phyloP scores from a whole-genome alignment of 1,284 basidiomycete genomes.

The Ustilago curta region DNA sequence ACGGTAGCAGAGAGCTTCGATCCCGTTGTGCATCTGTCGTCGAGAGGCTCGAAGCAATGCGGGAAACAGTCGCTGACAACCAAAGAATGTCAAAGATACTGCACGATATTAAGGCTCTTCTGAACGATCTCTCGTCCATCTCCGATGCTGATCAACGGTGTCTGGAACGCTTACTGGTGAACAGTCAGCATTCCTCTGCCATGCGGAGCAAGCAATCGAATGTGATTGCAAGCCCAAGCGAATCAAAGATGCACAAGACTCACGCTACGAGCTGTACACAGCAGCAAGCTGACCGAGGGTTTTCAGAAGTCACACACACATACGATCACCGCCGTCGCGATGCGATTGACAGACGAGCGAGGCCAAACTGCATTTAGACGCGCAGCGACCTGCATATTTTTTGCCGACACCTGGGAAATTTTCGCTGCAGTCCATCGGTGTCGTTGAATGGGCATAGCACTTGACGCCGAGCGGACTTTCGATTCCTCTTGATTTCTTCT shows the following conservation, averaged over 20 bases:
- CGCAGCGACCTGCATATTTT: slow-evolving; percentile 34
- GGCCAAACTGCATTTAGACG: slow-evolving; percentile 15
- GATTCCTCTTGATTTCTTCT: slow-evolving; percentile 1
- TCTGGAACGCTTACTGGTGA: not conserved
- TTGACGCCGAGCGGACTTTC: slow-evolving; percentile 32
- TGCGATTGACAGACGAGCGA: not conserved
- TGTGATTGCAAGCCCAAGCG: too few species aligned
- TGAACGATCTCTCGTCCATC: not conserved
- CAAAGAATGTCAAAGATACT: not conserved
- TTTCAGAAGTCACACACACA: not conserved
- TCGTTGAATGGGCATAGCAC: not conserved
- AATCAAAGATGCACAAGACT: too few species aligned
- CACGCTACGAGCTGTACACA: too few species aligned
- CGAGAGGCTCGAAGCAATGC: not conserved
- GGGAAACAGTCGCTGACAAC: not conserved
- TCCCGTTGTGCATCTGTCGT: not conserved
- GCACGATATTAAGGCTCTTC: not conserved
- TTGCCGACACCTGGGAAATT: slow-evolving; percentile 20
- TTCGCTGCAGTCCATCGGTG: slow-evolving; percentile 13
- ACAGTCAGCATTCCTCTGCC: not conserved
- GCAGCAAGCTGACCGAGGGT: too few species aligned
- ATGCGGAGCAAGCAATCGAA: too few species aligned
- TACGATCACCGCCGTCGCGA: not conserved
- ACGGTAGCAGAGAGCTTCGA: not conserved
- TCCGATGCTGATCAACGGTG: not conserved